These are phyloP conservation scores for Crataegus laevigata DNA, from an alignment of 306 rosid species.

Conservation along the genomic window DNA sequence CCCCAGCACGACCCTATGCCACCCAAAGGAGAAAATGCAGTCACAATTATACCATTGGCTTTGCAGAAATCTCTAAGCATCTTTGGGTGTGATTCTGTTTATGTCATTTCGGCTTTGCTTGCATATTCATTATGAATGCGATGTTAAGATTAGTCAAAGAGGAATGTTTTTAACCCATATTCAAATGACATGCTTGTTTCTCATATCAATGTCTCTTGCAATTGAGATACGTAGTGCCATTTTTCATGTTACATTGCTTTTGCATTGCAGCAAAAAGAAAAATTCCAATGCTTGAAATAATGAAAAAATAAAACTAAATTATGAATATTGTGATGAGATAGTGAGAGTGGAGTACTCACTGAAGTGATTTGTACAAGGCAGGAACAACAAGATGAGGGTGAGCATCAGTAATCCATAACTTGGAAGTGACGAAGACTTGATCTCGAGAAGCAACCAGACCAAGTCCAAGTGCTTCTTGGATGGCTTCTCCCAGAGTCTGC, in stretches of 20 bases:
- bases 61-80: constrained; percentile 41
- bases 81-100: neutral
- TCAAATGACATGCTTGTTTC: no score
- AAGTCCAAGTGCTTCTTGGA: constrained; percentile 5
- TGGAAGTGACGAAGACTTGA: constrained; percentile 13
- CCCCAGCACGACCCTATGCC: constrained; percentile 42
- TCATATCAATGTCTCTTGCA: no score
- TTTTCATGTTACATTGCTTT: no score
- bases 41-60: constrained; percentile 31
- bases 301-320: no score
- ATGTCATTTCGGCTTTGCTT: no score
- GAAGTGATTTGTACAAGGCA: constrained; percentile 8
- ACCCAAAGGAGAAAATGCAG: constrained; percentile 53
- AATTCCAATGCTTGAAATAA: no score
- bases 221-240: no score
- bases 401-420: constrained; percentile 14
- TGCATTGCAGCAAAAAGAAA: no score
- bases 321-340: neutral
- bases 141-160: no score
- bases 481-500: constrained; percentile 8
- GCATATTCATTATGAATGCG: no score
- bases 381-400: constrained; percentile 8
- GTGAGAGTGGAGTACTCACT: neutral
- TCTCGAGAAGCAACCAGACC: constrained; percentile 7
- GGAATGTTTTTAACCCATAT: no score